A percentile compares a stretch with the other conserved stretches of the same genome.
phyloP scores from a whole-genome alignment of 1,284 basidiomycete species.

The Trametes polyzona region DNA sequence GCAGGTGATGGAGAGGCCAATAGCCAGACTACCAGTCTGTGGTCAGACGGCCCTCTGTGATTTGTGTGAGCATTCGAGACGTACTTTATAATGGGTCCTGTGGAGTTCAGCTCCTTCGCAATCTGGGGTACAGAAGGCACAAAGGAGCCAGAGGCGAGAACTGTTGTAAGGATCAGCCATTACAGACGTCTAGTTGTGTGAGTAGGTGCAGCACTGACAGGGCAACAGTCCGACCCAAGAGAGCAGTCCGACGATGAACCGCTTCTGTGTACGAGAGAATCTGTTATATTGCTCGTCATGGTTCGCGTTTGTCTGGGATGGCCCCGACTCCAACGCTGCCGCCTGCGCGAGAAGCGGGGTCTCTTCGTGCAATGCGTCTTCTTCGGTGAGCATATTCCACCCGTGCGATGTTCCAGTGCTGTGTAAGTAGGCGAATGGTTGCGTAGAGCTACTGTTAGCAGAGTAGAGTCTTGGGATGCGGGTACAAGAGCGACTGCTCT shows the following conservation, averaged over 20 bases:
- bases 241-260: conserved; percentile 52
- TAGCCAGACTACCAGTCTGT: conserved; percentile 39
- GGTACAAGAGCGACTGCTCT: too few relatives aligned
- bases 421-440: too few relatives aligned
- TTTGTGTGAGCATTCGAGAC: conserved; percentile 15
- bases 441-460: too few relatives aligned
- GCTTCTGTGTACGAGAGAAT: conserved; percentile 42
- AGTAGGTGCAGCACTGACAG: conserved; percentile 39
- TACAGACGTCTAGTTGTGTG: background rate
- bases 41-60: background rate
- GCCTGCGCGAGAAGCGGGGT: conserved; percentile 21
- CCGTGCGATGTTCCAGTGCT: too few relatives aligned
- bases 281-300: conserved; percentile 26
- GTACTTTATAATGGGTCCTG: conserved; percentile 58
- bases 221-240: conserved; percentile 55
- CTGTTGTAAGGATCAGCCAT: conserved; percentile 38
- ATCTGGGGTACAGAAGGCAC: conserved; percentile 73
- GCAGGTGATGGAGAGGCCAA: conserved; percentile 45
- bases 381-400: conserved; percentile 12
- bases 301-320: conserved; percentile 11
- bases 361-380: conserved; percentile 29
- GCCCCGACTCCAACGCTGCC: background rate
- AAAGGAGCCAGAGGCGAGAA: conserved; percentile 70
- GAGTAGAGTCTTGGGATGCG: too few relatives aligned
- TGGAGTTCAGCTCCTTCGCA: conserved; percentile 60